Percentiles rank a stretch among this genome's conserved stretches.
Conservation (phyloP, 2,329 filamentous ascomycete species). For the Ophiocordyceps robertsii region DNA sequence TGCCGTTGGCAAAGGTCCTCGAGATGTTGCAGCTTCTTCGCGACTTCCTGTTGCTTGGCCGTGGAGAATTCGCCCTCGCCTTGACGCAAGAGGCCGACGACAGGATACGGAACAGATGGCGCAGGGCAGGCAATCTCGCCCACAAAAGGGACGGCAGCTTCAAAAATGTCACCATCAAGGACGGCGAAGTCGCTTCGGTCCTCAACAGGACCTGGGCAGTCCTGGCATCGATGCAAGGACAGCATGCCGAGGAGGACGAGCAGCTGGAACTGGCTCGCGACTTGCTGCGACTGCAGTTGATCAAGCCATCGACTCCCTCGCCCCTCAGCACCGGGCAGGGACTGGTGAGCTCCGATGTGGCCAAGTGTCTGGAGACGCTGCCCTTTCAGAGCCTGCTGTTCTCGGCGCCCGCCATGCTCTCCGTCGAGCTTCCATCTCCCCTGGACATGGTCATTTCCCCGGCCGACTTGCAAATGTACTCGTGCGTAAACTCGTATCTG, state of each 20-base stretch:
- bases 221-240: slow-evolving; percentile 59
- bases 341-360: slow-evolving; percentile 12
- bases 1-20: slow-evolving; percentile 65
- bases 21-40: slow-evolving; percentile 66
- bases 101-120: slow-evolving; percentile 61
- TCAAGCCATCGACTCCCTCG: slow-evolving; percentile 29
- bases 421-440: slow-evolving; percentile 61
- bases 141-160: slow-evolving; percentile 39
- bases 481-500: slow-evolving; percentile 76
- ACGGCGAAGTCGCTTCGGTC: slow-evolving; percentile 70
- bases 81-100: slow-evolving; percentile 77
- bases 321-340: slow-evolving; percentile 19
- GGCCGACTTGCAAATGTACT: slow-evolving; percentile 66
- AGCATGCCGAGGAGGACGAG: slow-evolving; percentile 66
- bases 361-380: slow-evolving; percentile 28
- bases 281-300: slow-evolving; percentile 53
- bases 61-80: slow-evolving; percentile 83
- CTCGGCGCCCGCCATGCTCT: slow-evolving; percentile 56
- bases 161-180: slow-evolving; percentile 54
- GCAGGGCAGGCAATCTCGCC: slow-evolving; percentile 43
- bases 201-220: slow-evolving; percentile 67
- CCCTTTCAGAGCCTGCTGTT: slow-evolving; percentile 74
- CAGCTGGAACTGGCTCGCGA: slow-evolving; percentile 71
- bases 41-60: slow-evolving; percentile 75
- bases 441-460: slow-evolving; percentile 76